phyloP scores from a whole-genome alignment of 768 basidiomycete genomes.

The Strobilomyces dryophilus region DNA sequence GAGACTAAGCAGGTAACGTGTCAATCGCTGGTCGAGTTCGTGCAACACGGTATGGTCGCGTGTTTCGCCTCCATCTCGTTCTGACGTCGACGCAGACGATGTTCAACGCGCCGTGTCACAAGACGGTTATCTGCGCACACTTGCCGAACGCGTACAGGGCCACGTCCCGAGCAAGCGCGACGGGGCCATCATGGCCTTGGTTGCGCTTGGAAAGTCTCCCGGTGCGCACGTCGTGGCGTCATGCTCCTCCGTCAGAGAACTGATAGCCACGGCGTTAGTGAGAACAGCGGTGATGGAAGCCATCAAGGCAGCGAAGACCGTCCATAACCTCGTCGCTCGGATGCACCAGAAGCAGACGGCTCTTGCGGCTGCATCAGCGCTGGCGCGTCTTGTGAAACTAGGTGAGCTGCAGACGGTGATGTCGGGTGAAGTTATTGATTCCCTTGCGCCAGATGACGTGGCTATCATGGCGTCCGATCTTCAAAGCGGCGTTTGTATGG shows the following conservation, averaged over 20 bases:
- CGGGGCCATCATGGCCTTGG: constrained; percentile 17
- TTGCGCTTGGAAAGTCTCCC: constrained; percentile 10
- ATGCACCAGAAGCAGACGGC: constrained; percentile 15
- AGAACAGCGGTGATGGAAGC: constrained; percentile 7
- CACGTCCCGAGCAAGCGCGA: constrained; percentile 7
- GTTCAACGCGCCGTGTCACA: constrained; percentile 1
- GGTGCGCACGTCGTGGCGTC: not conserved
- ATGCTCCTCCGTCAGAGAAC: not conserved
- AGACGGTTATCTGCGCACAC: constrained; percentile 6
- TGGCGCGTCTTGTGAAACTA: constrained; percentile 15
- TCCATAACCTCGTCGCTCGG: constrained; percentile 14
- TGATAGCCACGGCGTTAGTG: not conserved
- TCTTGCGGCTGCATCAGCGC: constrained; percentile 16
- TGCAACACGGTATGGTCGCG: constrained; percentile 12
- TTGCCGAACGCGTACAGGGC: constrained; percentile 15
- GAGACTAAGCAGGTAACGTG: constrained; percentile 15
- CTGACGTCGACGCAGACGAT: constrained; percentile 8
- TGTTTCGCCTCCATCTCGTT: not conserved
- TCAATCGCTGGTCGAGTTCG: constrained; percentile 14
- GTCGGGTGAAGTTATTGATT: not conserved
- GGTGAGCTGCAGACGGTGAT: constrained; percentile 10
- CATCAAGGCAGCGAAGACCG: constrained; percentile 13
- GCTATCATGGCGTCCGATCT: constrained; percentile 5
- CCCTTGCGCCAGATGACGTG: constrained; percentile 13
- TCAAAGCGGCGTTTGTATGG: not conserved